These are phyloP conservation scores for Tylopilus sp. DNA, from an alignment of 1,284 basidiomycete genomes.

Conservation along the genomic window DNA sequence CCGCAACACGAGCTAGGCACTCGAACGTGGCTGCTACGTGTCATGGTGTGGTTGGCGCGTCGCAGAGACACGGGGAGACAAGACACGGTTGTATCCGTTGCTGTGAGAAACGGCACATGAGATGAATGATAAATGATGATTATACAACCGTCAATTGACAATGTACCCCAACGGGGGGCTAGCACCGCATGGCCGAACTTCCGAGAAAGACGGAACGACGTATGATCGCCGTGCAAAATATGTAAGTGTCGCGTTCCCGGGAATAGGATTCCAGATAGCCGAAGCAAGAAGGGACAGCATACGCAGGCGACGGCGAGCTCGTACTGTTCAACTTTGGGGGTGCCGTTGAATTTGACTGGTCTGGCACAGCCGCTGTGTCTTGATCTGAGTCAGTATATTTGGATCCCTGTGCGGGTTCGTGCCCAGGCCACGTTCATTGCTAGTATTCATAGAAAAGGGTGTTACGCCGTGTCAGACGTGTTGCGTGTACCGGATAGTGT, in stretches of 20 bases:
- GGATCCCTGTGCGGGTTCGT: background rate
- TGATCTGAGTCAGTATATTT: background rate
- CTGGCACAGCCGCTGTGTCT: conserved; percentile 1
- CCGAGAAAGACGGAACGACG: background rate
- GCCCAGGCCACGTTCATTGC: background rate
- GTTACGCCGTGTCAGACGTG: background rate
- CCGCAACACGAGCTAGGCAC: background rate
- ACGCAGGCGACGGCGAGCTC: background rate
- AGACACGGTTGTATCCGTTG: background rate
- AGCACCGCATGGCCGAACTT: background rate
- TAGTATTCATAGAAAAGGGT: background rate
- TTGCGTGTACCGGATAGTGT: background rate
- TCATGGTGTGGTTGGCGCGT: background rate
- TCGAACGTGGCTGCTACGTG: background rate
- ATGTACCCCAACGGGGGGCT: conserved; percentile 2
- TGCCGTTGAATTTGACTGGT: conserved; percentile 2
- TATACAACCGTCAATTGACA: background rate
- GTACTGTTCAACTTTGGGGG: background rate
- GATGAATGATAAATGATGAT: background rate
- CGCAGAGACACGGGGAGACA: background rate
- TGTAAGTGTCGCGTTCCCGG: background rate
- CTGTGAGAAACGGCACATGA: background rate
- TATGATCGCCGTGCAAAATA: conserved; percentile 14
- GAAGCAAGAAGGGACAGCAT: background rate
- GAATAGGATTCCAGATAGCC: background rate